phyloP scores from a whole-genome alignment of 495 filamentous ascomycete species.

The Xylona heveae region DNA sequence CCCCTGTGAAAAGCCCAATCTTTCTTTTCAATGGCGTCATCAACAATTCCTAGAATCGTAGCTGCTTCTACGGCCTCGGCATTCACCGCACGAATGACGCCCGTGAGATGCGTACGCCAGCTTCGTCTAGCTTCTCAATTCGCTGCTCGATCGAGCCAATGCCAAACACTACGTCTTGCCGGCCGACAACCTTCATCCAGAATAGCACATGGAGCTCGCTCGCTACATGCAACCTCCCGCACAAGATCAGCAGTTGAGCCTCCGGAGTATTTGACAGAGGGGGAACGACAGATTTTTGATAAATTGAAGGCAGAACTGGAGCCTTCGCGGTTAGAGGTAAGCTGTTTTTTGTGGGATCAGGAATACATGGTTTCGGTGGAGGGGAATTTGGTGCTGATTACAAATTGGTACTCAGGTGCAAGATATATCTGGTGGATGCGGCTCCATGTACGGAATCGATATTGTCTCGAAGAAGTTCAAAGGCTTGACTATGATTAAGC shows the following conservation, averaged over 20 bases:
- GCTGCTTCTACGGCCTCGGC: too few relatives aligned
- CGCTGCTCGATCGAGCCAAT: too few relatives aligned
- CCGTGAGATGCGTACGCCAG: too few relatives aligned
- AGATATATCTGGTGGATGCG: conserved; percentile 61
- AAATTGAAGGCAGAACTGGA: neutral
- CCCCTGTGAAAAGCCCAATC: too few relatives aligned
- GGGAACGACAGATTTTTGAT: neutral
- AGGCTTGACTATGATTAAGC: conserved; percentile 43
- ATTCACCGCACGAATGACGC: too few relatives aligned
- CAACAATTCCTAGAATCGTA: too few relatives aligned
- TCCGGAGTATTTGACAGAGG: neutral
- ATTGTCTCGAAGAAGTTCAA: conserved; percentile 41
- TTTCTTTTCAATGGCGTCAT: too few relatives aligned
- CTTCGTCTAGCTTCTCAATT: too few relatives aligned
- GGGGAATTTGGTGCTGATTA: neutral
- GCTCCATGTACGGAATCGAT: conserved; percentile 59
- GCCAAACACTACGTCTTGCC: too few relatives aligned
- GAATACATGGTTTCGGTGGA: neutral
- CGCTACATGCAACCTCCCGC: neutral
- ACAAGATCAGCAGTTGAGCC: neutral
- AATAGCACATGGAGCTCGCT: too few relatives aligned
- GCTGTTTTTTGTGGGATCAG: neutral
- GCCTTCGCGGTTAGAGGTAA: neutral
- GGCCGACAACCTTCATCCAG: too few relatives aligned
- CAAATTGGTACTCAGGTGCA: conserved; percentile 27